Evolutionary conservation across 2,329 filamentous ascomycete genomes (phyloP), one percentile per base, ranked within the genome.

Genomic region (Pseudohalonectria lignicola): DNA sequence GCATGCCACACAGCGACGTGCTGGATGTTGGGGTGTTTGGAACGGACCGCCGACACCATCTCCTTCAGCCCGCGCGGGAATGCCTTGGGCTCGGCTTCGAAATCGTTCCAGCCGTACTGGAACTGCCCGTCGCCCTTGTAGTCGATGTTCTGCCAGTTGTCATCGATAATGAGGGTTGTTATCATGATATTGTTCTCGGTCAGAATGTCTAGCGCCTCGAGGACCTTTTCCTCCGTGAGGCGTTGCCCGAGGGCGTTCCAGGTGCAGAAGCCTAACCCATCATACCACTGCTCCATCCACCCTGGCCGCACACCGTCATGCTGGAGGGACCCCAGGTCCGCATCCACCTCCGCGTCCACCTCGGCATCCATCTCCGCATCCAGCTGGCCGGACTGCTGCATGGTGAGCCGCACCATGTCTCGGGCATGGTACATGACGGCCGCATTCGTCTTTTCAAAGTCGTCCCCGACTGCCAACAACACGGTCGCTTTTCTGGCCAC

Each of bases 1-100:
- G 90, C 86, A 61, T 98, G 92, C 92, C 92, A 98, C 1, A 96
- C 90, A 10, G 85, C 86, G 36, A 96, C 74, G 49, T 94, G 82
- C 42, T 82, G 73, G 41, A 96, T 80, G 42, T 78, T 75, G 1
- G 79, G 78, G 49, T 88, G 75, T 13, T 69, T 70, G 15, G 71
- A 60, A 17, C 86, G 77, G 41, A 96, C 84, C 6, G 74, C 70
- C 5, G 68, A 62, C 2, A 93, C 69, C 0, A 82, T 77, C 6
- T 76, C 67, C 52, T 82, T 84, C 8, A 98, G 64, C 0, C 92
- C 92, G 2, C 73, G 64, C 0, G 90, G 88, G 42, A 98, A 98
- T 0, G 78, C 76, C 19, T 72, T 66, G 10, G 76, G 70, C 41
- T 93, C 84, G 0, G 90, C 92, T 53, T 96, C 88, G 45, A 98